Conservation (phyloP, 75 land plant species). For the Sequoiadendron giganteum region DNA sequence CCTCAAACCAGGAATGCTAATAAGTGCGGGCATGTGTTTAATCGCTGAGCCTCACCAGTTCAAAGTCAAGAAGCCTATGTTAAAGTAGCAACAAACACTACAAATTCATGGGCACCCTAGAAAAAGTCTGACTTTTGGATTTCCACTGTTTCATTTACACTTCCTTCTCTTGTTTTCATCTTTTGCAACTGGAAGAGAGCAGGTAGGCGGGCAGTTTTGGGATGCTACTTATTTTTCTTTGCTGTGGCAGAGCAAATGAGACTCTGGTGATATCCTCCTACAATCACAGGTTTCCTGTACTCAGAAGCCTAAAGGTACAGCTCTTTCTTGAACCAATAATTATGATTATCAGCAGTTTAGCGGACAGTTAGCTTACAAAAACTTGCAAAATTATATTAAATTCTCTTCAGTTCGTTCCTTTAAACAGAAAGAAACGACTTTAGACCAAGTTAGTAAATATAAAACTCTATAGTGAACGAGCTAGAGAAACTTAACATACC, state of each 20-base stretch:
- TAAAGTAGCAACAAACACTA: not conserved
- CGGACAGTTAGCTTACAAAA: not conserved
- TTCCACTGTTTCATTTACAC: not conserved
- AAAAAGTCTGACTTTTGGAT: not conserved
- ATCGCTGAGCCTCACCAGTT: no score
- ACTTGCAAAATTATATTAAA: not conserved
- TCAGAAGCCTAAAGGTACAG: not conserved
- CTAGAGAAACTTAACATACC: slow-evolving; percentile 14
- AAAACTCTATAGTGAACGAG: not conserved
- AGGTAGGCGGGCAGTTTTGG: not conserved
- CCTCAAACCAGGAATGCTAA: no score
- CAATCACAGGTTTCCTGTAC: not conserved
- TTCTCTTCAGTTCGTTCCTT: not conserved
- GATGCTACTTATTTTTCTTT: not conserved
- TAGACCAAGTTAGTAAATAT: not conserved
- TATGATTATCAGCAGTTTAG: not conserved
- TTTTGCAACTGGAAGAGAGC: no score
- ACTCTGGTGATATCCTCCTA: not conserved
- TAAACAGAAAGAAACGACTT: no score
- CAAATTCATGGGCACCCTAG: not conserved
- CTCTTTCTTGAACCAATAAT: not conserved
- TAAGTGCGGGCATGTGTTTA: no score
- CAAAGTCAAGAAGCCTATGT: no score
- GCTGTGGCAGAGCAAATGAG: not conserved
- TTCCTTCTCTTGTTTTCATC: not conserved